A percentile compares a stretch with the other conserved stretches of the same genome.
Evolutionary conservation across 352 stramenopile species (phyloP).

Genomic region (Phytophthora meadii): DNA sequence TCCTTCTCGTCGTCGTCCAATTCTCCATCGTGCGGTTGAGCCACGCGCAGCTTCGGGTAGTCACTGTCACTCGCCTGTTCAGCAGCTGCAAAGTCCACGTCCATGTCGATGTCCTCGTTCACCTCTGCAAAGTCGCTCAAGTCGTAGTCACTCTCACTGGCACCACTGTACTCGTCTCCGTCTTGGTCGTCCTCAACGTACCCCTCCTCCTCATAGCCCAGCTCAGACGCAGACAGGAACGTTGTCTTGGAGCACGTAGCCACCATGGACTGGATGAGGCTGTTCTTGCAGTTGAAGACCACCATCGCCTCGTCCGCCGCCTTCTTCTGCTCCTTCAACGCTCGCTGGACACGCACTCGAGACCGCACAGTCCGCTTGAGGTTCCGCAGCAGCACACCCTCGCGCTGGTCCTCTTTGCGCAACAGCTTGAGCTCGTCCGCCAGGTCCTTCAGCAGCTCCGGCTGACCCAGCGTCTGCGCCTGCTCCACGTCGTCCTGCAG

Average conservation of each 20-base stretch:
- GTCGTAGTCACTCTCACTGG: conserved; percentile 49
- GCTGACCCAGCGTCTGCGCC: conserved; percentile 60
- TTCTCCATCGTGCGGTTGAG: conserved; percentile 2
- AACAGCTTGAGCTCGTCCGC: conserved; percentile 55
- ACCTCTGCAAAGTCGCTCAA: conserved; percentile 38
- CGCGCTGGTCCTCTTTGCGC: conserved; percentile 54
- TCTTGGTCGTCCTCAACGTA: conserved; percentile 35
- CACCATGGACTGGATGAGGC: conserved; percentile 67
- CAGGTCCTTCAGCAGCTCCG: conserved; percentile 54
- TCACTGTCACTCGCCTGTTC: conserved; percentile 4
- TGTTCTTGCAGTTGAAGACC: conserved; percentile 61
- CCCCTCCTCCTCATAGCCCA: conserved; percentile 38
- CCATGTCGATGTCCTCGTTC: conserved; percentile 41
- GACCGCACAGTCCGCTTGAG: conserved; percentile 53
- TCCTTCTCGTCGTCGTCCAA: conserved; percentile 21
- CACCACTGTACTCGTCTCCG: conserved; percentile 43
- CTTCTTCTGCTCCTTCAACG: conserved; percentile 44
- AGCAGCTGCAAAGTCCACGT: conserved; percentile 24
- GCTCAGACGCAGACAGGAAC: conserved; percentile 22
- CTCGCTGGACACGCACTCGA: conserved; percentile 38
- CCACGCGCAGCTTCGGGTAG: conserved; percentile 29
- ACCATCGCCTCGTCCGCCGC: conserved; percentile 52
- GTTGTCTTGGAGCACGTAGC: conserved; percentile 49
- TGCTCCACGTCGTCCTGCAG: conserved; percentile 65
- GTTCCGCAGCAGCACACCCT: conserved; percentile 53